Evolutionary conservation across 352 stramenopile genomes (phyloP), one percentile per base, ranked within the genome.

Genomic region (Globisporangium irregulare): DNA sequence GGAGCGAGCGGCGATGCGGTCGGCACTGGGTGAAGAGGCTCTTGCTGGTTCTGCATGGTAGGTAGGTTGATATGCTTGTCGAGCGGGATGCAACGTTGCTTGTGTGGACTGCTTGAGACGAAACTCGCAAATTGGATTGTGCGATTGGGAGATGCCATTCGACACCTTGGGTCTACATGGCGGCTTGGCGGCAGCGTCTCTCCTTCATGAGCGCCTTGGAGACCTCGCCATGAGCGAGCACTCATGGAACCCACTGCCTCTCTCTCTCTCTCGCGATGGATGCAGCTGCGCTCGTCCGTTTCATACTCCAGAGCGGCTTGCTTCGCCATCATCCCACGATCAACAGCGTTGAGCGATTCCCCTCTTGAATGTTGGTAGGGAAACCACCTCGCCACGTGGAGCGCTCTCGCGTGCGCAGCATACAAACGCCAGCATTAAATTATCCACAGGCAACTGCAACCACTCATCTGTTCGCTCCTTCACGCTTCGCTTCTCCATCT

Each of bases 371-470:
- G 25, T 29, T 38, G 25, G 32, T 32, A 20, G 7, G 48, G n/a
- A 56, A 41, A 43, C 24, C 59, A 64, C 41, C 59, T 53, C 46
- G 59, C 59, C 43, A 65, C 59, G 43, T 57, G 59, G 59, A 64
- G 18, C 41, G 25, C 41, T 22, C 59, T 64, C 59, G 18, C 43
- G 25, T 9, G 20, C 22, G 43, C 59, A 43, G 24, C 59, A 65
- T 65, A 65, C 59, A 65, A 65, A 65, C 59, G 24, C 18, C 7
- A 56, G 59, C 38, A 64, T 55, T 64, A 24, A 55, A 36, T 12
- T 41, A 15, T 34, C 54, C 7, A 2, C 25, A 22, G 4, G 55
- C 59, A 54, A 22, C 24, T 24, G 24, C 59, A 64, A 27, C 59
- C 59, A 64, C 46, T 15, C 59, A 54, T 56, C 25, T 41, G 36